Base-by-base conservation (phyloP, 176 grass and related monocot genomes). In the Aegilops longissima region DNA sequence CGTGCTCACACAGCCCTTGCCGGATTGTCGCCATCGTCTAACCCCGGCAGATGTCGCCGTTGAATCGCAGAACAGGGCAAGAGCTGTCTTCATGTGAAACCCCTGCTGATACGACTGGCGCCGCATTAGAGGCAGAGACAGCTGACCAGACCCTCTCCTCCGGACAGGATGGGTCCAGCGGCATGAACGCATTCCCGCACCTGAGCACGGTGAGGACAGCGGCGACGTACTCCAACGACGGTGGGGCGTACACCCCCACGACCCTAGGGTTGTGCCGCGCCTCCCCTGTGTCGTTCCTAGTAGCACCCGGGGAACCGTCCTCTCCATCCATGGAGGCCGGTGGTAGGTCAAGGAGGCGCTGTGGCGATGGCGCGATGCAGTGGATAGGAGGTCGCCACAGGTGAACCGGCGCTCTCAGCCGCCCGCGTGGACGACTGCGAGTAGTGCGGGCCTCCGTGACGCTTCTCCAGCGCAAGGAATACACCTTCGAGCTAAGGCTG, bases 111-210 rank as follows among this genome's bases (percentile, higher is more conserved):
- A 95, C 20, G 39, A 98, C 49, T 4, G 95, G 81, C 4, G 81
- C 78, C n/a, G 77, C 81, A 13, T 89, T 92, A 39, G 93, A 93
- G 33, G 81, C 88, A 6, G 89, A 87, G 58, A 93, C 40, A 5
- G 84, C 80, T 31, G 77, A 93, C 56, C 36, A 21, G 35, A 95
- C 66, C 82, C 91, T 90, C 77, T 89, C 89, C 17, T 95, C 88
- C 14, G 93, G 87, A 93, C 89, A 98, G 61, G 87, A 87, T 1
- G 95, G 93, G 71, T 98, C 95, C 73, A 98, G 77, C 49, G 93
- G 93, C 69, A 98, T 84, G 81, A 98, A 98, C 77, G 91, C 93
- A 30, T 87, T 90, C 24, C 93, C 88, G 39, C 88, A 95, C 66
- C 96, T 83, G 30, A 98, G 88, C 47, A 95, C 87, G 16, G 93